These are phyloP conservation scores for Tetradesmus lagerheimii DNA, from an alignment of 139 green algal genomes.

Conservation along the genomic window DNA sequence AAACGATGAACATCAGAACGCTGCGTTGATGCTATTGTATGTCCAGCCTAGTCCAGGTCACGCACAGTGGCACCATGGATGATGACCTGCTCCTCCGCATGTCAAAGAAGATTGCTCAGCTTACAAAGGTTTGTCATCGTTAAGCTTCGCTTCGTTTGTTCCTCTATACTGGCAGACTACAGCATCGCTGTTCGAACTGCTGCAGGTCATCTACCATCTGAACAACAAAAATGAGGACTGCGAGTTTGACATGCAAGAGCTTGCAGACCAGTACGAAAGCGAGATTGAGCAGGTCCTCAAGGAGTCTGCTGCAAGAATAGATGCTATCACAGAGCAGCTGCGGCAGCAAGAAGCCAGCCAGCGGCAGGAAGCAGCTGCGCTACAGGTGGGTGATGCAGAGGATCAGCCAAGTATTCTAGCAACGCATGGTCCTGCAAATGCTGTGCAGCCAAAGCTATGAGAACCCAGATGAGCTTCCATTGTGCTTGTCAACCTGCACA, in stretches of 20 bases:
- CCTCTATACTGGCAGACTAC: not conserved
- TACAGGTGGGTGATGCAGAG: not conserved
- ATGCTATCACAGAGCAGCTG: conserved; percentile 69
- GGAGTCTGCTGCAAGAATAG: conserved; percentile 72
- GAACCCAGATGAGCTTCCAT: too few relatives aligned
- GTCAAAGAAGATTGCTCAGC: conserved; percentile 88
- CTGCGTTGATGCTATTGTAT: not conserved
- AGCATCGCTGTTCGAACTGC: not conserved
- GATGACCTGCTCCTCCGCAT: conserved; percentile 73
- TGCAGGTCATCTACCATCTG: conserved; percentile 86
- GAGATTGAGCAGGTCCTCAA: conserved; percentile 79
- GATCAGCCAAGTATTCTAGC: not conserved
- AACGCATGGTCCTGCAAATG: not conserved
- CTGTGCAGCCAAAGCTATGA: too few relatives aligned
- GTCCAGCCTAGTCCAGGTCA: not conserved
- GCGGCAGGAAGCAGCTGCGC: not conserved
- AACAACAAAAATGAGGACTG: conserved; percentile 86
- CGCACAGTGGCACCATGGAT: not conserved
- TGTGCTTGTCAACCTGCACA: not conserved
- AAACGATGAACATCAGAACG: not conserved
- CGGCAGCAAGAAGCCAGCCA: conserved; percentile 30
- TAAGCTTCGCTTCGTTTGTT: not conserved
- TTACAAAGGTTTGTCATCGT: conserved; percentile 69
- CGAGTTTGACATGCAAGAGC: conserved; percentile 78
- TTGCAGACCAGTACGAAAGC: conserved; percentile 78